phyloP scores from a whole-genome alignment of 352 stramenopile genomes.

The Aphanomyces stellatus region DNA sequence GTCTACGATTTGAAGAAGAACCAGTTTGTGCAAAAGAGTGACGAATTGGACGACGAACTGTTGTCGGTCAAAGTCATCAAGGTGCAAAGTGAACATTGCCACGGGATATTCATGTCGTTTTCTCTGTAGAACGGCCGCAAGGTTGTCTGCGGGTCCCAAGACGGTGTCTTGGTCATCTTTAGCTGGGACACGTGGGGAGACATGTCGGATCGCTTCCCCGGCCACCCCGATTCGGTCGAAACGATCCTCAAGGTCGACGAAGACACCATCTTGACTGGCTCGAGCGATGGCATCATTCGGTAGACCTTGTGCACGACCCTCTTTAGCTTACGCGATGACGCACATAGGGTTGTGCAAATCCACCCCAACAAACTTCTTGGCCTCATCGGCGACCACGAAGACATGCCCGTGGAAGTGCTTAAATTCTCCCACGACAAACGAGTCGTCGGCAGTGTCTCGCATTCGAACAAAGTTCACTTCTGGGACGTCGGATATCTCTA shows the following conservation, averaged over 20 bases:
- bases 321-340: slow-evolving; percentile 1
- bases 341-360: slow-evolving; percentile 86
- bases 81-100: slow-evolving; percentile 1
- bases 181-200: slow-evolving; percentile 94
- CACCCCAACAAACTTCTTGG: slow-evolving; percentile 94
- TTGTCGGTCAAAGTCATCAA: slow-evolving; percentile 70
- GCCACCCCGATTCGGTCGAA: slow-evolving; percentile 93
- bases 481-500: slow-evolving; percentile 93
- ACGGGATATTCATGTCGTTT: slow-evolving; percentile 1
- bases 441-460: slow-evolving; percentile 89
- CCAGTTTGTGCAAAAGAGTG: slow-evolving; percentile 63
- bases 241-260: slow-evolving; percentile 94
- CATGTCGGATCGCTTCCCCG: slow-evolving; percentile 93
- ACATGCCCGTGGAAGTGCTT: slow-evolving; percentile 91
- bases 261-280: slow-evolving; percentile 94
- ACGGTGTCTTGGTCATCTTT: slow-evolving; percentile 93
- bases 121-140: slow-evolving; percentile 83
- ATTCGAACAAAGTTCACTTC: slow-evolving; percentile 92
- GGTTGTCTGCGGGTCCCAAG: slow-evolving; percentile 91
- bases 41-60: slow-evolving; percentile 77
- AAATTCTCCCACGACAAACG: slow-evolving; percentile 82
- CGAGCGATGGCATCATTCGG: slow-evolving; percentile 92
- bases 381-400: slow-evolving; percentile 93
- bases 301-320: too few species aligned
- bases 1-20: slow-evolving; percentile 89